Evolutionary conservation across 768 basidiomycete genomes (phyloP).

Genomic region (Baorangia bicolor): DNA sequence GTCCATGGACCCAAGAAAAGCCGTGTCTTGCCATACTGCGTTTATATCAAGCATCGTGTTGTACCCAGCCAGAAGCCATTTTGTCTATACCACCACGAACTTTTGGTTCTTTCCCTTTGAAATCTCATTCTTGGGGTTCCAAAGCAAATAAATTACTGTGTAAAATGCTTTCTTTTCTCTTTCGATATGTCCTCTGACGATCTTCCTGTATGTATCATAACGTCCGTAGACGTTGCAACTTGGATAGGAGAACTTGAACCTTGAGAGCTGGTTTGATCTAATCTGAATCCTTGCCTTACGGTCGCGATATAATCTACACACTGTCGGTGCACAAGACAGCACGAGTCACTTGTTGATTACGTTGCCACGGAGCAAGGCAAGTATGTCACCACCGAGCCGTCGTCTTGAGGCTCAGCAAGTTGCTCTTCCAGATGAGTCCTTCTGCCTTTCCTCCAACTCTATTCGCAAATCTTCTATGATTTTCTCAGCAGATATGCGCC

Average conservation of each 20-base stretch:
- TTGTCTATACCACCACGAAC: slow-evolving; percentile 27
- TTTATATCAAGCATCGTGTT: slow-evolving; percentile 29
- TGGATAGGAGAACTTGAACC: neutral
- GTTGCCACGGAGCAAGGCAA: neutral
- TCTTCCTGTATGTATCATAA: slow-evolving; percentile 25
- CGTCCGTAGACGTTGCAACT: neutral
- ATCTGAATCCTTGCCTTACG: neutral
- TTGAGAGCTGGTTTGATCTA: neutral
- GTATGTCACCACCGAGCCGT: neutral
- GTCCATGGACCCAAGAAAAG: slow-evolving; percentile 23
- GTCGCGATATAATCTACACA: too few species aligned
- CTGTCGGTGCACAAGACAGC: neutral
- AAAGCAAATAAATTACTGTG: slow-evolving; percentile 17
- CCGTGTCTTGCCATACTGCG: slow-evolving; percentile 13
- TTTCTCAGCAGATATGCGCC: slow-evolving; percentile 33
- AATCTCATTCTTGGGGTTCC: slow-evolving; percentile 2
- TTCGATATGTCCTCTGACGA: slow-evolving; percentile 19
- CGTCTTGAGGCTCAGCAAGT: neutral
- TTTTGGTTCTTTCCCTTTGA: slow-evolving; percentile 1
- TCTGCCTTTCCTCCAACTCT: slow-evolving; percentile 2
- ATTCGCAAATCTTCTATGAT: slow-evolving; percentile 17
- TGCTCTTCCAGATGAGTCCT: neutral
- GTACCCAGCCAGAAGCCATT: slow-evolving; percentile 20
- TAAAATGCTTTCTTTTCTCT: slow-evolving; percentile 16
- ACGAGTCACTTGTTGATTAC: neutral